Evolutionary conservation across 345 rosid genomes (phyloP).

Genomic region (Dimocarpus longan): DNA sequence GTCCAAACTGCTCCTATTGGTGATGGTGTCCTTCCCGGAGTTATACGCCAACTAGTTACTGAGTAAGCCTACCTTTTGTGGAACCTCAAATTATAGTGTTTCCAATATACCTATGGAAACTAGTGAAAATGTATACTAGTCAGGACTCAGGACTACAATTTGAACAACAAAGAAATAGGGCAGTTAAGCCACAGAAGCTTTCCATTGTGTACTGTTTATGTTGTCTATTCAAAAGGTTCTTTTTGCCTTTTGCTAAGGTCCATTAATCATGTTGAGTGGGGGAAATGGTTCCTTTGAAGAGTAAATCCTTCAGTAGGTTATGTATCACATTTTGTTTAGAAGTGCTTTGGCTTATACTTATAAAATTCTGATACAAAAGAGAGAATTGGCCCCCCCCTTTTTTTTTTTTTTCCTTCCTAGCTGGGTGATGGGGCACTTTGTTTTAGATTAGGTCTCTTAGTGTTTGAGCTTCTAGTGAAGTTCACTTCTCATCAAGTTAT

Average conservation of each 20-base stretch:
- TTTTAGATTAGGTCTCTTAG: not conserved
- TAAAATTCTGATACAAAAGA: not conserved
- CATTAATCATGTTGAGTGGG: not conserved
- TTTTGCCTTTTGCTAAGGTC: not conserved
- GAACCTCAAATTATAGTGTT: not conserved
- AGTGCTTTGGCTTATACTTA: not conserved
- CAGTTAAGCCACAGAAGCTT: not conserved
- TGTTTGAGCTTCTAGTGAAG: not conserved
- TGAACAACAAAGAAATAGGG: not conserved
- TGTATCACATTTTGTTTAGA: not conserved
- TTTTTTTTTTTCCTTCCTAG: too few species aligned
- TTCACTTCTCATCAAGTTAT: not conserved
- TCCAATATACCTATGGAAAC: not conserved
- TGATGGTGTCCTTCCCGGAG: slow-evolving; percentile 88
- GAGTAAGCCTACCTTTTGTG: slow-evolving; percentile 52
- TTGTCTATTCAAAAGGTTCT: not conserved
- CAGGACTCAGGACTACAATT: not conserved
- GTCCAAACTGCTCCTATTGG: slow-evolving; percentile 80
- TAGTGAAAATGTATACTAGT: slow-evolving; percentile 6
- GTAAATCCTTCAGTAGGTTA: not conserved
- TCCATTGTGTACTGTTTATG: too few species aligned
- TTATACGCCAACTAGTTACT: slow-evolving; percentile 76
- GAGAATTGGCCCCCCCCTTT: not conserved
- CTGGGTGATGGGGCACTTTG: not conserved
- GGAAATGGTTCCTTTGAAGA: not conserved